Conservation (phyloP, 2,329 filamentous ascomycete species). For the Verticillium nubilum region DNA sequence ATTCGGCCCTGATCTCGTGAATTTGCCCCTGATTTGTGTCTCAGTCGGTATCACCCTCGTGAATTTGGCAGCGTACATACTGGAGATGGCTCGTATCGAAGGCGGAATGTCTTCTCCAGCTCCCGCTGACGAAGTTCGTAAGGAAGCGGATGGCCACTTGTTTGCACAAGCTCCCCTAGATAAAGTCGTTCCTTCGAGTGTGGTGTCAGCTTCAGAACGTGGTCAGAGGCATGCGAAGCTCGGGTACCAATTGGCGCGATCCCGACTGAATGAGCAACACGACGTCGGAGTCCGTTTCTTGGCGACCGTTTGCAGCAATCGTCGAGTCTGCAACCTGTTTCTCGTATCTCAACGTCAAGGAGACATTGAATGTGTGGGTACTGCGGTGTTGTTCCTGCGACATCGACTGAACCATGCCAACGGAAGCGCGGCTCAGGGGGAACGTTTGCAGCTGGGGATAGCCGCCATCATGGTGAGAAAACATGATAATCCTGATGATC, state of each 20-base stretch:
- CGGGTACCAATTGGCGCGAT: neutral
- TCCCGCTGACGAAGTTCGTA: conserved; percentile 1
- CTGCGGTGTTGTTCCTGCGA: neutral
- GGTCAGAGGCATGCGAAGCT: neutral
- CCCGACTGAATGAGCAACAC: neutral
- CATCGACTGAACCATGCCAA: neutral
- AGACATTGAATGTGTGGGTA: neutral
- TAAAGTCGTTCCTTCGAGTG: neutral
- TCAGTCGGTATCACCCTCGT: neutral
- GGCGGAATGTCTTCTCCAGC: neutral
- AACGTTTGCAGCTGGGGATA: neutral
- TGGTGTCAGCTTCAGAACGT: neutral
- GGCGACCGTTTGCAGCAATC: too few relatives aligned
- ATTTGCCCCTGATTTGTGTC: neutral
- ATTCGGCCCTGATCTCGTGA: neutral
- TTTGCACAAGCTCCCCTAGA: neutral
- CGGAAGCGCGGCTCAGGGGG: neutral
- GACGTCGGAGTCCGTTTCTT: neutral
- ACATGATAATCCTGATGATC: neutral
- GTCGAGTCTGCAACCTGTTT: neutral
- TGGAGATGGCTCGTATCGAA: neutral
- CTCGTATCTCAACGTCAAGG: neutral
- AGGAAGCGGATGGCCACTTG: neutral
- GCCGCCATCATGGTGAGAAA: neutral
- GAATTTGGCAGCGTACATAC: neutral